Percentiles rank a stretch among this genome's conserved stretches.
Evolutionary conservation across 2,329 filamentous ascomycete genomes (phyloP).

Genomic region (Plenodomus tracheiphilus): DNA sequence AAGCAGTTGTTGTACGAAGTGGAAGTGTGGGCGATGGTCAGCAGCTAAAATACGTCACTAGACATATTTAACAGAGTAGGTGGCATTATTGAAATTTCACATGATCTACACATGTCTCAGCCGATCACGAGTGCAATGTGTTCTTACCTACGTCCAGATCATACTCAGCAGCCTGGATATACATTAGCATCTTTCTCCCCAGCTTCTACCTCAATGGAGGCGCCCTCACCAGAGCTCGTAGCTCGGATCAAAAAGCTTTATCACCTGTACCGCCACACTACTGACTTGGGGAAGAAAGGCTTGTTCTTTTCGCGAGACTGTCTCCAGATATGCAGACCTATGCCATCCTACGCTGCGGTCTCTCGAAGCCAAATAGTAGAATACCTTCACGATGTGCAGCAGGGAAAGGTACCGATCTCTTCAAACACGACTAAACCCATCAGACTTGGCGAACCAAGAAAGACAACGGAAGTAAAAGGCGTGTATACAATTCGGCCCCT

Average conservation of each 20-base stretch:
- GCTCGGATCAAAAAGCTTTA: slow-evolving; percentile 10
- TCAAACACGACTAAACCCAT: background rate
- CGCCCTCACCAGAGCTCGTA: background rate
- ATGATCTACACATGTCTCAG: background rate
- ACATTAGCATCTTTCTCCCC: no score
- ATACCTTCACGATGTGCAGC: slow-evolving; percentile 14
- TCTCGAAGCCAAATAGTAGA: slow-evolving; percentile 10
- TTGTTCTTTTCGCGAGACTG: slow-evolving; percentile 16
- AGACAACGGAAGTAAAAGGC: background rate
- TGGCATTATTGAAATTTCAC: background rate
- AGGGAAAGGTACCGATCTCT: slow-evolving; percentile 1
- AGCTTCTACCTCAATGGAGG: background rate
- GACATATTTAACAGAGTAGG: background rate
- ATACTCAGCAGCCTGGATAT: no score
- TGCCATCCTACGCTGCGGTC: slow-evolving; percentile 12
- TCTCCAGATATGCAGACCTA: slow-evolving; percentile 16
- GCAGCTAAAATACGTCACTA: background rate
- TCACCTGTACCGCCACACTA: slow-evolving; percentile 12
- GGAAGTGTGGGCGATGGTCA: slow-evolving; percentile 38
- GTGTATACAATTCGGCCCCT: slow-evolving; percentile 15
- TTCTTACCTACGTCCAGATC: no score
- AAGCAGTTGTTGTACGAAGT: slow-evolving; percentile 38
- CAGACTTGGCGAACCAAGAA: background rate
- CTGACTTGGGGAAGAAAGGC: slow-evolving; percentile 8
- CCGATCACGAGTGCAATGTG: background rate